Base-by-base conservation (phyloP, 306 rosid species). In the Casuarina cunninghamiana region DNA sequence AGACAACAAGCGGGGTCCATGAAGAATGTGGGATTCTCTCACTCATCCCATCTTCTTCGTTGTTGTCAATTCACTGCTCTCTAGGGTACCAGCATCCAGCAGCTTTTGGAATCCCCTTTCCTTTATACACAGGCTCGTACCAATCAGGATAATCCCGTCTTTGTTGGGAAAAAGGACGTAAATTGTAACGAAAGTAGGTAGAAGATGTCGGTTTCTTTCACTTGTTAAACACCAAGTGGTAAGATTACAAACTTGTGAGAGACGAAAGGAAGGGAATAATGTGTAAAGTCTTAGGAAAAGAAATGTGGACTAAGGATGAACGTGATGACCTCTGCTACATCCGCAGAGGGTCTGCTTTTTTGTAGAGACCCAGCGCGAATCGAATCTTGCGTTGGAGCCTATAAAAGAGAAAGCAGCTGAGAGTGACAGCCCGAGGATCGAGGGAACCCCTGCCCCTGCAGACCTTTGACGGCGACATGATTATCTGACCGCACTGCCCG, bases 1-100 rank as follows among this genome's bases (percentile, higher is more conserved):
- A 55, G 97, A 89, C 95, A 92, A 3, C 65, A 5, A 55, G 53
- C 38, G 82, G 92, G 93, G 84, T 73, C 91, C 87, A 81, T 78
- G 39, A 69, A 81, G 86, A 88, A 87, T 83, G 88, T 85, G 88
- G 87, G 82, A 71, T 86, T 78, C 81, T 50, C 82, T 78, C 87
- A 54, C 87, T 75, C 55, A 73, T 66, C 83, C 58, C 74, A 75
- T 81, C 75, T 84, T 87, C 82, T 83, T 83, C 87, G 85, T 79
- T 75, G 15, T 87, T 72, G 80, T 82, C 82, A 82, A 41, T 66
- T 66, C 71, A 41, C 46, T 66, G 88, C 80, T 87, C 2, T 48
- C 51, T 48, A 48, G 51, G 51, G 51, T 48, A 8, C 51, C 11
- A 48, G 9, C 12, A 3, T 15, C 51, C 0, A 26, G 32, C 32